A percentile compares a stretch with the other conserved stretches of the same genome.
Conservation (phyloP, 352 stramenopile genomes). For the Globisporangium polare region DNA sequence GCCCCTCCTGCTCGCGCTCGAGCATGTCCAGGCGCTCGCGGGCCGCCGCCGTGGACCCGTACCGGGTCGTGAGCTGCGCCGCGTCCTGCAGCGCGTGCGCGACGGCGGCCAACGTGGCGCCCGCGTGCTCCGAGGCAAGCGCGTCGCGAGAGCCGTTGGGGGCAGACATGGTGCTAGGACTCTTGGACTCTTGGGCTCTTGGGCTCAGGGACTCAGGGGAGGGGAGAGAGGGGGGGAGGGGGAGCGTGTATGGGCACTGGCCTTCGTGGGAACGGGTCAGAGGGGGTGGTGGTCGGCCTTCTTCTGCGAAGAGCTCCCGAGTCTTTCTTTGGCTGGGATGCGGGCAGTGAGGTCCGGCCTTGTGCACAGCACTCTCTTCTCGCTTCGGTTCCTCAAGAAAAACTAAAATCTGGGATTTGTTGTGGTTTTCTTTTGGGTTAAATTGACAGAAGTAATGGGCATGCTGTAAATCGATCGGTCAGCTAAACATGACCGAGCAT, state of each 20-base stretch:
- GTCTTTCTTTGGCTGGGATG: conserved; percentile 14
- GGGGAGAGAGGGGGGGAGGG: not conserved
- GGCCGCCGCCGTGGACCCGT: conserved; percentile 28
- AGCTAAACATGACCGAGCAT: not conserved
- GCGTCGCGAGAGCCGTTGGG: conserved; percentile 3
- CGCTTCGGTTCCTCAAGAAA: not conserved
- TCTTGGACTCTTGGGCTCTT: not conserved
- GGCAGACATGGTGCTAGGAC: not conserved
- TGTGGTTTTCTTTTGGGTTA: not conserved
- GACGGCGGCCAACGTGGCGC: conserved; percentile 17
- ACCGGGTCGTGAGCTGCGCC: conserved; percentile 28
- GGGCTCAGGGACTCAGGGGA: too few relatives aligned
- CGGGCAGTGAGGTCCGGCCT: too few relatives aligned
- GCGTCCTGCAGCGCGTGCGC: conserved; percentile 28
- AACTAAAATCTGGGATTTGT: not conserved
- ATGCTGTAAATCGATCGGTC: not conserved
- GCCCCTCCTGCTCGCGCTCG: conserved; percentile 21
- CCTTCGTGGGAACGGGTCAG: not conserved
- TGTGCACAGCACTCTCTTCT: not conserved
- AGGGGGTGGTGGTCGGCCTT: not conserved
- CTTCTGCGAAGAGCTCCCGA: conserved; percentile 9
- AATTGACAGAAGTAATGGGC: not conserved
- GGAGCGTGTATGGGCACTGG: not conserved
- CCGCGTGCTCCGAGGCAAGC: not conserved
- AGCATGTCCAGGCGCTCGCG: conserved; percentile 26